phyloP scores from a whole-genome alignment of 441 rosid species.

The Pelargonium cotyledonis region DNA sequence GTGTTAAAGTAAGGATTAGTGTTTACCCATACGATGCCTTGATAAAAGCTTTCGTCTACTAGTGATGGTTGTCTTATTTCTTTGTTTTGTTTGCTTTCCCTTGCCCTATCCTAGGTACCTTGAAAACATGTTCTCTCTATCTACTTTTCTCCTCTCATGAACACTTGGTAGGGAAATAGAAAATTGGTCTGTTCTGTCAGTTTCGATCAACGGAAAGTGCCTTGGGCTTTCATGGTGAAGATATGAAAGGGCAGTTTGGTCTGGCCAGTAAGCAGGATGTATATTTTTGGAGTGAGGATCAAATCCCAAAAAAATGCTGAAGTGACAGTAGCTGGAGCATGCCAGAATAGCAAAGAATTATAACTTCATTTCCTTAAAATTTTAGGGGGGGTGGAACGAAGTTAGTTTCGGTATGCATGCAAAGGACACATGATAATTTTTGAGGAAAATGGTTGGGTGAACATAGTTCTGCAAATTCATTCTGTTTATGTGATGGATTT shows the following conservation, averaged over 20 bases:
- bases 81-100: not conserved
- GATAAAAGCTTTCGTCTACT: not conserved
- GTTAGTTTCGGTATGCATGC: not conserved
- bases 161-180: not conserved
- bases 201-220: not conserved
- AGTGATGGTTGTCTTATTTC: too few species aligned
- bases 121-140: not conserved
- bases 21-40: not conserved
- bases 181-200: not conserved
- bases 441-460: not conserved
- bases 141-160: not conserved
- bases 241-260: not conserved
- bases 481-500: not conserved
- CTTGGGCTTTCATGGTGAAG: not conserved
- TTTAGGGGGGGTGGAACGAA: not conserved
- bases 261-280: not conserved
- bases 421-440: not conserved
- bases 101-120: not conserved
- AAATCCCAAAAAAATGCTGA: not conserved
- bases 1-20: not conserved
- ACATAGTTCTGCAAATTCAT: not conserved
- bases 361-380: not conserved
- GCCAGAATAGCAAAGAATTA: not conserved
- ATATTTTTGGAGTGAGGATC: not conserved
- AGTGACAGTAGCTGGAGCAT: not conserved